These are phyloP conservation scores for Mycena albidolilacea DNA, from an alignment of 768 basidiomycete genomes.

Conservation along the genomic window DNA sequence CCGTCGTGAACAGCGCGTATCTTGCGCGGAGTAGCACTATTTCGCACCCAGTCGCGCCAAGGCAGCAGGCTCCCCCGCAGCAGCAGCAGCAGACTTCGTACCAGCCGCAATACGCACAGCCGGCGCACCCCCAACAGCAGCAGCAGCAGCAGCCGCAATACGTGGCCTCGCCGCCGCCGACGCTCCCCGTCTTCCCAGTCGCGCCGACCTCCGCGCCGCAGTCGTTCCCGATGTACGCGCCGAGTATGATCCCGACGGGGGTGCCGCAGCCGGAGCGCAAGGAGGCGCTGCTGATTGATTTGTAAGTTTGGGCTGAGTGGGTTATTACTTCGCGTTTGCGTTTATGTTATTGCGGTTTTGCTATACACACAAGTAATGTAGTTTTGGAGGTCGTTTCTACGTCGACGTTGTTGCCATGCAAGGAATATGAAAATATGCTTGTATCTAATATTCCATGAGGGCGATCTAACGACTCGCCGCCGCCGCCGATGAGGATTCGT, in stretches of 20 bases:
- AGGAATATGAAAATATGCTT: no score
- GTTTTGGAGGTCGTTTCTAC: not conserved
- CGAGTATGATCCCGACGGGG: constrained; percentile 53
- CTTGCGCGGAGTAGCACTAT: constrained; percentile 38
- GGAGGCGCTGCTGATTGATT: constrained; percentile 70
- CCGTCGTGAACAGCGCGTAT: constrained; percentile 32
- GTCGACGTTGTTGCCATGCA: no score
- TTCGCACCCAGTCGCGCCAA: constrained; percentile 37
- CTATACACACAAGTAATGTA: not conserved
- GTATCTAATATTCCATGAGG: no score
- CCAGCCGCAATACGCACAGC: constrained; percentile 44
- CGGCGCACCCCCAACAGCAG: constrained; percentile 40
- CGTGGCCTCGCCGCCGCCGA: constrained; percentile 46
- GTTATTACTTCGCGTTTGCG: not conserved
- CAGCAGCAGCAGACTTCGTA: constrained; percentile 43
- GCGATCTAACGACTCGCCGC: no score
- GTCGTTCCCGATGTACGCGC: constrained; percentile 62
- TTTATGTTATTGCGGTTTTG: not conserved
- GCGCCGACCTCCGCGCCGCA: constrained; percentile 75
- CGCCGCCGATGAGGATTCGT: no score
- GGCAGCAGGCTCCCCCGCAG: constrained; percentile 33
- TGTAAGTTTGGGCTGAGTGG: constrained; percentile 44
- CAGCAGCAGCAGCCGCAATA: constrained; percentile 49
- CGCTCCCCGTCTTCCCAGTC: constrained; percentile 74
- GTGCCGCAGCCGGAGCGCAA: constrained; percentile 77